These are phyloP conservation scores for Chrysochromulina parva DNA, from an alignment of 78 protist genomes.

Conservation along the genomic window DNA sequence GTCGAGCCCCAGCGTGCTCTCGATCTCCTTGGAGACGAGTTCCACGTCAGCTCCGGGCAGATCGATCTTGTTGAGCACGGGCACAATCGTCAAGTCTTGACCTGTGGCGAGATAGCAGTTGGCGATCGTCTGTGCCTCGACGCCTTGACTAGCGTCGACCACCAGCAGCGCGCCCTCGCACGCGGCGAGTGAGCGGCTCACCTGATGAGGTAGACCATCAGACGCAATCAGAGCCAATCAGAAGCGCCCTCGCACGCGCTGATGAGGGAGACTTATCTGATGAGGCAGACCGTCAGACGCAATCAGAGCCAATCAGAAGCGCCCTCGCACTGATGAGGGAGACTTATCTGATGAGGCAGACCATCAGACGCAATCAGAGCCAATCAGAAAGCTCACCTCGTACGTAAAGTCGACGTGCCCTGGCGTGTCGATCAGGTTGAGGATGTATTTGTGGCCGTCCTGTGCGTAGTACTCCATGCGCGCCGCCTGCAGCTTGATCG, in stretches of 20 bases:
- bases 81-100: conserved; percentile 69
- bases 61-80: conserved; percentile 88
- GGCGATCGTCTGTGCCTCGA: conserved; percentile 85
- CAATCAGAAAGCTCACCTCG: conserved; percentile 56
- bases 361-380: too few relatives aligned
- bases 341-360: too few relatives aligned
- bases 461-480: conserved; percentile 44
- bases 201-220: too few relatives aligned
- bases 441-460: conserved; percentile 52
- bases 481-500: conserved; percentile 81
- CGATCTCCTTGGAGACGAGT: conserved; percentile 39
- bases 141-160: conserved; percentile 80
- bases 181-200: conserved; percentile 71
- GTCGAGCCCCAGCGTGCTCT: conserved; percentile 1
- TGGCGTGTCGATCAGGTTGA: conserved; percentile 90
- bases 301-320: too few relatives aligned
- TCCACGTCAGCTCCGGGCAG: conserved; percentile 63
- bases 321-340: too few relatives aligned
- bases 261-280: too few relatives aligned
- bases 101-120: conserved; percentile 57
- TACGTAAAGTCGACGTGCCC: conserved; percentile 90
- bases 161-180: conserved; percentile 82
- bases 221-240: too few relatives aligned
- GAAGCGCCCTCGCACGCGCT: too few relatives aligned
- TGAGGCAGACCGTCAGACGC: too few relatives aligned